phyloP scores from a whole-genome alignment of 108 stramenopile genomes.

The Nitzschia inconspicua region DNA sequence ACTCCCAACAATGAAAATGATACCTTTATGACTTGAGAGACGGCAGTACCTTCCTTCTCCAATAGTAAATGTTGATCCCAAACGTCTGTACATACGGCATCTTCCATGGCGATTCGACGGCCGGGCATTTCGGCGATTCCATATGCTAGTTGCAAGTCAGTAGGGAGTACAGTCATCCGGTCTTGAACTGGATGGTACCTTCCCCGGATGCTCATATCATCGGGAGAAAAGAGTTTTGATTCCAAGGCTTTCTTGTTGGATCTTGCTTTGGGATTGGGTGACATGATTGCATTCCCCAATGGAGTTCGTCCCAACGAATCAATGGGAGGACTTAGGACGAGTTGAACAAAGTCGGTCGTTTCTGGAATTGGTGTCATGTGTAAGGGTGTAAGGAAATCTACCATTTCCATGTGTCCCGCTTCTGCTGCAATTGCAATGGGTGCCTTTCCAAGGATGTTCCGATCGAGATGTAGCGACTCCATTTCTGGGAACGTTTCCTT shows the following conservation, averaged over 20 bases:
- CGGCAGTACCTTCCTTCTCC: slow-evolving; percentile 7
- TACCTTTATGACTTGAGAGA: too few relatives aligned
- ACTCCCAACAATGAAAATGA: slow-evolving; percentile 79
- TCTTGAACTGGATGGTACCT: slow-evolving; percentile 37
- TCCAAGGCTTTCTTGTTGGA: slow-evolving; percentile 40
- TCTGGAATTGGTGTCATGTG: slow-evolving; percentile 13
- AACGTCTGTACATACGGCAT: slow-evolving; percentile 54
- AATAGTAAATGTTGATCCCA: slow-evolving; percentile 13
- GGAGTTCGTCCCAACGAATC: slow-evolving; percentile 71
- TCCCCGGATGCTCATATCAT: slow-evolving; percentile 62
- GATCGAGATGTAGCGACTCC: slow-evolving; percentile 16
- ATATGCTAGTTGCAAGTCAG: slow-evolving; percentile 32
- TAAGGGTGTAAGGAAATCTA: slow-evolving; percentile 35
- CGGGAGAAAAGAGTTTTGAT: slow-evolving; percentile 45
- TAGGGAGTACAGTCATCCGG: slow-evolving; percentile 6
- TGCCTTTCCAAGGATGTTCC: slow-evolving; percentile 68
- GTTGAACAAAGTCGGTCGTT: background rate
- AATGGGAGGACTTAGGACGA: slow-evolving; percentile 22
- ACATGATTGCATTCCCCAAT: slow-evolving; percentile 56
- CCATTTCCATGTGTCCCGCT: slow-evolving; percentile 52
- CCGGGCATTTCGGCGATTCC: slow-evolving; percentile 85
- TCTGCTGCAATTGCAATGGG: slow-evolving; percentile 82
- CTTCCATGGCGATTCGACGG: slow-evolving; percentile 84
- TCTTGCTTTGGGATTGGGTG: slow-evolving; percentile 44
- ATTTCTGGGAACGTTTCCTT: background rate